A percentile compares a stretch with the other conserved stretches of the same genome.
These are phyloP conservation scores for Lupinus albus DNA, from an alignment of 306 rosid species.

Conservation along the genomic window DNA sequence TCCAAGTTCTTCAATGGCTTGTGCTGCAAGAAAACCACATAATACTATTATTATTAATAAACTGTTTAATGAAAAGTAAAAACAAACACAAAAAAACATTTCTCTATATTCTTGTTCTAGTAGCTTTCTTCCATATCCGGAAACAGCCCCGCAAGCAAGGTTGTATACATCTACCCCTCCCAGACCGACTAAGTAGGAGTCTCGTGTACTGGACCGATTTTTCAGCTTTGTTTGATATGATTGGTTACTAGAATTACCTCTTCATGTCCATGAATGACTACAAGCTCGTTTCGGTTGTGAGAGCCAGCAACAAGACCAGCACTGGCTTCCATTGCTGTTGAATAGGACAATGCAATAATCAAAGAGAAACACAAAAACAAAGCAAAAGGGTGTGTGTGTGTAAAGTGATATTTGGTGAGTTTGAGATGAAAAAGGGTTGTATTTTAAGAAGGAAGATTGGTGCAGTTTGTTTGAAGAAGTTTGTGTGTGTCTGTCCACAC, in stretches of 20 bases:
- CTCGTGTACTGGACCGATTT: no score
- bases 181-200: no score
- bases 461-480: not conserved
- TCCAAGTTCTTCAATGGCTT: constrained; percentile 77
- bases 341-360: constrained; percentile 43
- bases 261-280: constrained; percentile 78
- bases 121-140: not conserved
- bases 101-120: not conserved
- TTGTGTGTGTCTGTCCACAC: constrained; percentile 19
- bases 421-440: constrained; percentile 39
- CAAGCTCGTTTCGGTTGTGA: constrained; percentile 85
- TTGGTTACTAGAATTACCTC: constrained; percentile 48
- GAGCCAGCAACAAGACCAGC: constrained; percentile 87
- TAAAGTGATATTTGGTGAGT: constrained; percentile 1
- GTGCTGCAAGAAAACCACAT: constrained; percentile 51
- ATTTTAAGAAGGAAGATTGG: constrained; percentile 23
- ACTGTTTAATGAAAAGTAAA: constrained; percentile 9
- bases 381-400: not conserved
- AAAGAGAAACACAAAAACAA: not conserved
- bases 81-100: not conserved
- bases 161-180: no score
- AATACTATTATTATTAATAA: not conserved
- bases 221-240: not conserved
- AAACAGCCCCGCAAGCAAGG: no score
- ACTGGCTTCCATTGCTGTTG: constrained; percentile 47